Percentiles rank a stretch among this genome's conserved stretches.
Conservation (phyloP, 805 yeast species). For the Brettanomyces custersianus region DNA sequence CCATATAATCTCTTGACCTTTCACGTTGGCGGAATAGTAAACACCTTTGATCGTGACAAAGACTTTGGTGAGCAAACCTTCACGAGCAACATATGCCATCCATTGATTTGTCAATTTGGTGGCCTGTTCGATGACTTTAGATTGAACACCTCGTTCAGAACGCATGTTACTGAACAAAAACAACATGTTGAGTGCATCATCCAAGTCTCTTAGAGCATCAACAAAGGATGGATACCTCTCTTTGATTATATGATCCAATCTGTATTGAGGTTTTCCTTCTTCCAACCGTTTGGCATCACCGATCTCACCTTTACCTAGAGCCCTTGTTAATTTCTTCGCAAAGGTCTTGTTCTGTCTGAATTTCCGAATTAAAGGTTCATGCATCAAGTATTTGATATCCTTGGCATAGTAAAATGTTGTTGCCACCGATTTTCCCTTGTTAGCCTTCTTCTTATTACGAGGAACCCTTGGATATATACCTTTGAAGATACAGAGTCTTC, state of each 20-base stretch:
- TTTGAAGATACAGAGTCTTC: constrained; percentile 94
- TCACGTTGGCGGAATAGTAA: constrained; percentile 81
- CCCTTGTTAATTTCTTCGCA: constrained; percentile 81
- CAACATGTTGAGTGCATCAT: constrained; percentile 92
- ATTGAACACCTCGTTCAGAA: constrained; percentile 74
- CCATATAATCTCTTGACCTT: constrained; percentile 94
- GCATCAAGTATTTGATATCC: constrained; percentile 90
- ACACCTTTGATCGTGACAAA: constrained; percentile 97
- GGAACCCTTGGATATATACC: constrained; percentile 98
- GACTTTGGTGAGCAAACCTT: constrained; percentile 73
- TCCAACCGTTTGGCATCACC: constrained; percentile 83
- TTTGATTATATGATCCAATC: constrained; percentile 81
- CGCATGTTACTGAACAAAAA: constrained; percentile 93
- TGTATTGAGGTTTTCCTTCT: constrained; percentile 70
- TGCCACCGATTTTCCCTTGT: constrained; percentile 95
- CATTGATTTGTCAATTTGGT: constrained; percentile 84
- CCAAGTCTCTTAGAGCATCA: constrained; percentile 88
- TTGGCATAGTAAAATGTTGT: constrained; percentile 88
- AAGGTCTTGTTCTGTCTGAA: constrained; percentile 95
- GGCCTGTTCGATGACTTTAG: constrained; percentile 82
- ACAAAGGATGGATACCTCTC: constrained; percentile 92
- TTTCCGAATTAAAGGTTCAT: constrained; percentile 85
- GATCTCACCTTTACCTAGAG: constrained; percentile 87
- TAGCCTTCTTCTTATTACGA: constrained; percentile 89
- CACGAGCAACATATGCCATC: constrained; percentile 87